A percentile compares a stretch with the other conserved stretches of the same genome.
Conservation (phyloP, 805 yeast species). For the Yamadazyma tumulicola region DNA sequence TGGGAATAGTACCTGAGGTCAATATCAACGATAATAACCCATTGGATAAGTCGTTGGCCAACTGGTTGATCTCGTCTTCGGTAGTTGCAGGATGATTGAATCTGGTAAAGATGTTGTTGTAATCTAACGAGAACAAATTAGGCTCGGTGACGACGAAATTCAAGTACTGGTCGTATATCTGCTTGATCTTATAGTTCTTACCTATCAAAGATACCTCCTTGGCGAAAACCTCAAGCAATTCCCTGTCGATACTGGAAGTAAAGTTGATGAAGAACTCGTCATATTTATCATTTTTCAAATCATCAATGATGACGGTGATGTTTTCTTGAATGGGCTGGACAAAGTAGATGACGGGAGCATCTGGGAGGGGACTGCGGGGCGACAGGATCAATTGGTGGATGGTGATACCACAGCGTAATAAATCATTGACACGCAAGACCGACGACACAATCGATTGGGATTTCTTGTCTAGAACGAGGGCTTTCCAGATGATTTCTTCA, state of each 20-base stretch:
- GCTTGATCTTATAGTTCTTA: conserved; percentile 69
- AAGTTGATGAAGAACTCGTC: conserved; percentile 81
- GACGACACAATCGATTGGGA: conserved; percentile 87
- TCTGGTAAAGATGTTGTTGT: conserved; percentile 59
- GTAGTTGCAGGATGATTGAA: conserved; percentile 69
- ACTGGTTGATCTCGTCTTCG: conserved; percentile 67
- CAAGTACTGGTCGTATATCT: conserved; percentile 91
- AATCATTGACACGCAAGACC: conserved; percentile 87
- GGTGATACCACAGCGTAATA: conserved; percentile 87
- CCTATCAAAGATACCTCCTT: conserved; percentile 72
- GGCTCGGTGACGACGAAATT: conserved; percentile 94
- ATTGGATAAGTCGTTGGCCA: conserved; percentile 69
- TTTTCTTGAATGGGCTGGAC: conserved; percentile 84
- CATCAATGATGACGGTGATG: conserved; percentile 63
- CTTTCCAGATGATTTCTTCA: conserved; percentile 86
- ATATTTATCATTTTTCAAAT: conserved; percentile 71
- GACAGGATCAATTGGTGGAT: conserved; percentile 75
- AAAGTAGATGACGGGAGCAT: conserved; percentile 92
- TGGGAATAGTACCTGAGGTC: conserved; percentile 77
- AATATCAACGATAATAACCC: conserved; percentile 75
- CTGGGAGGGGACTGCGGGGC: conserved; percentile 80
- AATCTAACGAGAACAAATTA: conserved; percentile 75
- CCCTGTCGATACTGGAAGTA: conserved; percentile 74
- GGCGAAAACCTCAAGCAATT: conserved; percentile 83
- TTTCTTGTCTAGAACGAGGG: conserved; percentile 72